phyloP scores from a whole-genome alignment of 2,329 filamentous ascomycete species.

The Colletotrichum plurivorum region DNA sequence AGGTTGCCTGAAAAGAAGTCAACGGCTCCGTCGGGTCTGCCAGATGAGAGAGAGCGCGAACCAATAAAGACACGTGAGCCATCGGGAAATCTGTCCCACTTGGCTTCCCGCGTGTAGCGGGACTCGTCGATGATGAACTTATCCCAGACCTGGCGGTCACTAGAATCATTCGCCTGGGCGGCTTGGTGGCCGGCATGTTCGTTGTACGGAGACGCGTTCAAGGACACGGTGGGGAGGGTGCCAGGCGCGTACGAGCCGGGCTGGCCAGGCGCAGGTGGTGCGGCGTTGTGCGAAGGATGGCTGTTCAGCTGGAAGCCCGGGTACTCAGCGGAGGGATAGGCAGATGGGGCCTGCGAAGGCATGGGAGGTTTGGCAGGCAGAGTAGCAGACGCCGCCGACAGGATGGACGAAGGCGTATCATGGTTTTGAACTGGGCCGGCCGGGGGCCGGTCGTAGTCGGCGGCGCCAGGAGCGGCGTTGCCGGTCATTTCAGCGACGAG shows the following conservation, averaged over 20 bases:
- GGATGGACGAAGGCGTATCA: slow-evolving; percentile 40
- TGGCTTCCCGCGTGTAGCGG: slow-evolving; percentile 81
- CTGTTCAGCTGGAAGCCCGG: slow-evolving; percentile 52
- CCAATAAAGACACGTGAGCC: slow-evolving; percentile 87
- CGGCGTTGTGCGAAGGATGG: slow-evolving; percentile 45
- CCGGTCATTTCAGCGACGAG: slow-evolving; percentile 59
- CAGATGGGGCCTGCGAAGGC: slow-evolving; percentile 54
- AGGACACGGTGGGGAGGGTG: slow-evolving; percentile 46
- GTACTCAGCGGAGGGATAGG: slow-evolving; percentile 48
- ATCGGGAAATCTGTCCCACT: slow-evolving; percentile 85
- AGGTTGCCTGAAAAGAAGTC: slow-evolving; percentile 78
- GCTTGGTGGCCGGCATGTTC: slow-evolving; percentile 46
- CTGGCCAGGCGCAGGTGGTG: slow-evolving; percentile 51
- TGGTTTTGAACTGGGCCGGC: slow-evolving; percentile 26
- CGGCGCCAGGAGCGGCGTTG: slow-evolving; percentile 46
- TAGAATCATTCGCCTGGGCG: slow-evolving; percentile 51
- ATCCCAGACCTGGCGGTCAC: slow-evolving; percentile 77
- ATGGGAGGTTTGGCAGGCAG: slow-evolving; percentile 63
- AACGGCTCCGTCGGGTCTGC: slow-evolving; percentile 41
- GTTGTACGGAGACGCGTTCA: slow-evolving; percentile 51
- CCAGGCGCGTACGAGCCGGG: slow-evolving; percentile 52
- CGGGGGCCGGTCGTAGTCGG: slow-evolving; percentile 39
- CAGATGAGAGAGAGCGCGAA: slow-evolving; percentile 58
- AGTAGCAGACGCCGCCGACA: slow-evolving; percentile 55
- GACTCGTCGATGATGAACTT: slow-evolving; percentile 81